These are phyloP conservation scores for Ceratobasidium sp. DNA, from an alignment of 1,284 basidiomycete species.

Conservation along the genomic window DNA sequence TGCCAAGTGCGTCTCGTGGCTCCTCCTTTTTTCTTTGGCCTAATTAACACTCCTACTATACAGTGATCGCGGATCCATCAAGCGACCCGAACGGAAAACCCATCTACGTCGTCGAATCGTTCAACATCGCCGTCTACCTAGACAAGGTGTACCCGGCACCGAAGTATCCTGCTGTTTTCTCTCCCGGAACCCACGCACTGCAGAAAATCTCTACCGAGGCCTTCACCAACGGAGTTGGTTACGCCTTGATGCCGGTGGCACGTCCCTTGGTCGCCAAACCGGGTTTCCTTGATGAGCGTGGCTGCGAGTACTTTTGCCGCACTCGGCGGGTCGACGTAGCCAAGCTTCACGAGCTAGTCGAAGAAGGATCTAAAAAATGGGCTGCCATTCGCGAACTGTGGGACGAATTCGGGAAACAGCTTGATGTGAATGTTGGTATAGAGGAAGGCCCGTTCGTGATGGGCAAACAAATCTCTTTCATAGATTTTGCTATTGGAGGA, in stretches of 20 bases:
- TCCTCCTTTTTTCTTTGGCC: no score
- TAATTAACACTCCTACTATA: background rate
- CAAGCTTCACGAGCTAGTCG: background rate
- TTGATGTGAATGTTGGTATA: background rate
- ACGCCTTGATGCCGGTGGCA: background rate
- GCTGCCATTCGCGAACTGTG: slow-evolving; percentile 4
- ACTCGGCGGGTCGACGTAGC: slow-evolving; percentile 16
- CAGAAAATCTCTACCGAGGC: slow-evolving; percentile 39
- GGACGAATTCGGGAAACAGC: slow-evolving; percentile 1
- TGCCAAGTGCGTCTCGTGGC: slow-evolving; percentile 26
- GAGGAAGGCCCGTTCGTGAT: slow-evolving; percentile 23
- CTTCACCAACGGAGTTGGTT: slow-evolving; percentile 1
- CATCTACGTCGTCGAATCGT: slow-evolving; percentile 45
- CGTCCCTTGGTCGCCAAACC: slow-evolving; percentile 13
- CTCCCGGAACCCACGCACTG: slow-evolving; percentile 37
- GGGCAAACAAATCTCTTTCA: slow-evolving; percentile 13
- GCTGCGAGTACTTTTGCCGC: slow-evolving; percentile 22
- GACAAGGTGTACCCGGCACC: slow-evolving; percentile 44
- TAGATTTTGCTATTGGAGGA: slow-evolving; percentile 20
- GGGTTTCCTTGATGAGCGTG: slow-evolving; percentile 46
- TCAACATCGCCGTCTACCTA: slow-evolving; percentile 46
- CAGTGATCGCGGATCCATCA: slow-evolving; percentile 43
- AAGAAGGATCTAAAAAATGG: slow-evolving; percentile 1
- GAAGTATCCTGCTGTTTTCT: slow-evolving; percentile 28
- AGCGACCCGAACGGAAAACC: slow-evolving; percentile 36